Evolutionary conservation across 2,329 filamentous ascomycete genomes (phyloP).

Genomic region (Aspergillus pseudoterreus): DNA sequence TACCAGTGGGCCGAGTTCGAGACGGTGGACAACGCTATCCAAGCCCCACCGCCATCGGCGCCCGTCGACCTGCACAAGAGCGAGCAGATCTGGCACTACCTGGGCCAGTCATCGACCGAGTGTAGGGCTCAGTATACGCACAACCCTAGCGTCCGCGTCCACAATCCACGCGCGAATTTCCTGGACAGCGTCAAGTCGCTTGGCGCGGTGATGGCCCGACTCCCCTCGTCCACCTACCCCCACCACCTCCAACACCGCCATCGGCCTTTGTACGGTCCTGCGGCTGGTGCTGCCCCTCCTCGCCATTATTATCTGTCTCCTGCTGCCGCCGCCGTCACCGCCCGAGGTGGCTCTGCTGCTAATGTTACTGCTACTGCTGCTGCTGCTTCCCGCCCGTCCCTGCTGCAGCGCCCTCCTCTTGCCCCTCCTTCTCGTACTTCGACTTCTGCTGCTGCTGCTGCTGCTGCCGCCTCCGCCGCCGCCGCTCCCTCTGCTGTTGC

Average conservation of each 20-base stretch:
- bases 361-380: constrained; percentile 13
- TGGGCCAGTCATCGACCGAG: constrained; percentile 82
- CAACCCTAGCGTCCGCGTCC: constrained; percentile 54
- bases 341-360: constrained; percentile 10
- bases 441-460: constrained; percentile 20
- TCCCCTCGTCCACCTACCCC: constrained; percentile 22
- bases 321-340: constrained; percentile 12
- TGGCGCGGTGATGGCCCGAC: constrained; percentile 29
- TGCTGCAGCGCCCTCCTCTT: constrained; percentile 31
- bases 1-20: constrained; percentile 79
- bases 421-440: constrained; percentile 30
- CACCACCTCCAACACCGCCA: constrained; percentile 18
- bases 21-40: constrained; percentile 51
- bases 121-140: constrained; percentile 88
- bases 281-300: constrained; percentile 12
- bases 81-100: constrained; percentile 82
- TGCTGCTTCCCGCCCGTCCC: constrained; percentile 27
- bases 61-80: constrained; percentile 69
- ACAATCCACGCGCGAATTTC: constrained; percentile 50
- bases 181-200: constrained; percentile 44
- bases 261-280: constrained; percentile 5
- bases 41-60: constrained; percentile 50
- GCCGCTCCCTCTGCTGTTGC: constrained; percentile 21
- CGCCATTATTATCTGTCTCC: constrained; percentile 14
- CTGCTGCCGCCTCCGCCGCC: constrained; percentile 25